Evolutionary conservation across 495 filamentous ascomycete genomes (phyloP).

Genomic region (Letharia columbiana): DNA sequence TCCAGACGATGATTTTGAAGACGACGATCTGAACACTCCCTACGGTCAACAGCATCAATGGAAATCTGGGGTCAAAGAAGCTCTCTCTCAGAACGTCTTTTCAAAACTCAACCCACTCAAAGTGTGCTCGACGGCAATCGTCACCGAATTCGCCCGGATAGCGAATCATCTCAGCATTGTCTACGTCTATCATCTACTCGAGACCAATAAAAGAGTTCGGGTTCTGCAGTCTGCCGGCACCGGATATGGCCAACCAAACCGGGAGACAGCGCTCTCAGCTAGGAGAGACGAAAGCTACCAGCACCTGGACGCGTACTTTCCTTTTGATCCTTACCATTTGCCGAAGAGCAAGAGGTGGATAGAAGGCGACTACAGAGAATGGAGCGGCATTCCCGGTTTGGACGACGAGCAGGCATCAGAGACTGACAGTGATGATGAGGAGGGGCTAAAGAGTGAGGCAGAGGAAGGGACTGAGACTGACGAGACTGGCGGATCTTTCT

Average conservation of each 20-base stretch:
- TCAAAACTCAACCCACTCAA: slow-evolving; percentile 90
- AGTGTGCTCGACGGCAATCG: slow-evolving; percentile 87
- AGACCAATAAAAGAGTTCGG: slow-evolving; percentile 80
- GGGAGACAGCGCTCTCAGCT: slow-evolving; percentile 52
- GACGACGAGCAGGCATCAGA: slow-evolving; percentile 42
- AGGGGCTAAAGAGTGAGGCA: slow-evolving; percentile 42
- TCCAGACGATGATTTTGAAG: slow-evolving; percentile 41
- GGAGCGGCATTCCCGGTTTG: slow-evolving; percentile 69
- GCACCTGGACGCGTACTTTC: slow-evolving; percentile 87
- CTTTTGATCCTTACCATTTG: slow-evolving; percentile 91
- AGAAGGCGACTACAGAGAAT: slow-evolving; percentile 73
- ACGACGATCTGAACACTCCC: slow-evolving; percentile 46
- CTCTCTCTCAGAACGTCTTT: slow-evolving; percentile 64
- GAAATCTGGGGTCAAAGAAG: slow-evolving; percentile 61
- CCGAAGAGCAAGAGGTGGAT: slow-evolving; percentile 81
- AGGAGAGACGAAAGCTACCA: slow-evolving; percentile 53
- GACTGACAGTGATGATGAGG: slow-evolving; percentile 46
- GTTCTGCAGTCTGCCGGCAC: slow-evolving; percentile 49
- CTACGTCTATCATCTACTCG: slow-evolving; percentile 78
- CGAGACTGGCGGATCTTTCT: slow-evolving; percentile 7
- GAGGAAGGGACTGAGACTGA: slow-evolving; percentile 31
- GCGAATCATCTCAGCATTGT: slow-evolving; percentile 75
- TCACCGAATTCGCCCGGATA: slow-evolving; percentile 81
- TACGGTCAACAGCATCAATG: slow-evolving; percentile 60
- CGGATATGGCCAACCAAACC: slow-evolving; percentile 39